These are phyloP conservation scores for Micromonas pusilla DNA, from an alignment of 139 green algal genomes.

Conservation along the genomic window DNA sequence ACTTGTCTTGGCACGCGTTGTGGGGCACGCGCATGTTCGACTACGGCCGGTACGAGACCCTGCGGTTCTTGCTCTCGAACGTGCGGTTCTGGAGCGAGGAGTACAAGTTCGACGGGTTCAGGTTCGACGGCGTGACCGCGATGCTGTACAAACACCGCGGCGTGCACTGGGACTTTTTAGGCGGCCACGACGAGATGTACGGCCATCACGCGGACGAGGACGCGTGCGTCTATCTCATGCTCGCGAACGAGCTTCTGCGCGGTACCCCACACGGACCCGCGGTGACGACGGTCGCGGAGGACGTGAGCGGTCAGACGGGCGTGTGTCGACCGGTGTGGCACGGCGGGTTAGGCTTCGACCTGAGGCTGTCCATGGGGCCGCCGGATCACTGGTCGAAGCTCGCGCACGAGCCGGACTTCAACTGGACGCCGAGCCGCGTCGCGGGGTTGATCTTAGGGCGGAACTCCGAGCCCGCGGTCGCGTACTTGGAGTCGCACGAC, in stretches of 20 bases:
- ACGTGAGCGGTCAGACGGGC: constrained; percentile 91
- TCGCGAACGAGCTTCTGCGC: constrained; percentile 25
- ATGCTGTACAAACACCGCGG: constrained; percentile 37
- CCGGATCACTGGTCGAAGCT: constrained; percentile 85
- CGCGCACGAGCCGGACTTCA: constrained; percentile 70
- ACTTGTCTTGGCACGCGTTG: constrained; percentile 11
- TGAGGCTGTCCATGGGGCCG: constrained; percentile 82
- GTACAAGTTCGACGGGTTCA: constrained; percentile 33
- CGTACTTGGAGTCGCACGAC: constrained; percentile 52
- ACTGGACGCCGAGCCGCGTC: constrained; percentile 70
- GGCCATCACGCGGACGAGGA: constrained; percentile 19
- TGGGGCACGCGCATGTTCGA: constrained; percentile 35
- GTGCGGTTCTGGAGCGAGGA: constrained; percentile 27
- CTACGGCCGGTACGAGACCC: constrained; percentile 25
- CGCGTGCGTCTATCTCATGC: constrained; percentile 26
- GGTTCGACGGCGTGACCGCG: constrained; percentile 34
- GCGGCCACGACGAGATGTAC: constrained; percentile 20
- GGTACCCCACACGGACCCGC: constrained; percentile 47
- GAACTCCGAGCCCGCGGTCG: constrained; percentile 48
- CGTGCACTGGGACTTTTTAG: constrained; percentile 25
- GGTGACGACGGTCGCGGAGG: constrained; percentile 84
- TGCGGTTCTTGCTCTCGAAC: constrained; percentile 32
- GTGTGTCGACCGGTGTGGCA: constrained; percentile 79
- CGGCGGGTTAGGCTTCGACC: constrained; percentile 91
- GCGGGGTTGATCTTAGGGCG: constrained; percentile 76